These are phyloP conservation scores for Bonia amplexicaulis DNA, from an alignment of 176 grass and related monocot species.

Conservation along the genomic window DNA sequence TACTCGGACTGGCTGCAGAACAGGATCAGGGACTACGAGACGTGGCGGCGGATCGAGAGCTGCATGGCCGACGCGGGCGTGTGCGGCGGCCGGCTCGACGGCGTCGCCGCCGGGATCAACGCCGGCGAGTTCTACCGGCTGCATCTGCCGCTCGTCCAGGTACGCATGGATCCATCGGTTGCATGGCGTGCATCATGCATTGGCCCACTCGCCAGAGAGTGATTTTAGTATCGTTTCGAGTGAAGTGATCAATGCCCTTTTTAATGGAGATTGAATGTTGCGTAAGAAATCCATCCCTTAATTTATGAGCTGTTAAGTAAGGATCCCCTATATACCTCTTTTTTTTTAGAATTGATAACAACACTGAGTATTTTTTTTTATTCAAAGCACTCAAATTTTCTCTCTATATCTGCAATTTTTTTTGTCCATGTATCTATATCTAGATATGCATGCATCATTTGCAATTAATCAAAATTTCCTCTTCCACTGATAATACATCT, in stretches of 20 bases:
- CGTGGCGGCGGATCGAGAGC: conserved; percentile 53
- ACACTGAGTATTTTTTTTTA: too few species aligned
- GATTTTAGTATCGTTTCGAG: not conserved
- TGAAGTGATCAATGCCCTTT: not conserved
- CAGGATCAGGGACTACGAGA: conserved; percentile 43
- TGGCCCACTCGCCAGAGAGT: not conserved
- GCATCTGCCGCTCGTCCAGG: conserved; percentile 63
- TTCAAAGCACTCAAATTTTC: too few species aligned
- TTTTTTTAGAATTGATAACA: too few species aligned
- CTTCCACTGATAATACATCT: not conserved
- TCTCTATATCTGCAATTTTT: too few species aligned
- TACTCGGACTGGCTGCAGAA: conserved; percentile 69
- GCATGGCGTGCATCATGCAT: not conserved
- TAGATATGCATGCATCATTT: not conserved
- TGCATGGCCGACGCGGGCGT: conserved; percentile 50
- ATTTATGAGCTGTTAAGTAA: not conserved
- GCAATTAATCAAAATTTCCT: not conserved
- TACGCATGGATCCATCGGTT: not conserved
- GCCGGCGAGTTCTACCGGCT: conserved; percentile 51
- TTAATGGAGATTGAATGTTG: not conserved
- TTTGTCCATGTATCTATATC: not conserved
- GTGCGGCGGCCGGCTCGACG: conserved; percentile 29
- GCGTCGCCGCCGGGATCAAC: conserved; percentile 16
- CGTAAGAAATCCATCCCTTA: not conserved
- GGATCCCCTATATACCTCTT: too few species aligned